A percentile compares a stretch with the other conserved stretches of the same genome.
Conservation (phyloP, 345 rosid genomes). For the Hibiscus mutabilis region DNA sequence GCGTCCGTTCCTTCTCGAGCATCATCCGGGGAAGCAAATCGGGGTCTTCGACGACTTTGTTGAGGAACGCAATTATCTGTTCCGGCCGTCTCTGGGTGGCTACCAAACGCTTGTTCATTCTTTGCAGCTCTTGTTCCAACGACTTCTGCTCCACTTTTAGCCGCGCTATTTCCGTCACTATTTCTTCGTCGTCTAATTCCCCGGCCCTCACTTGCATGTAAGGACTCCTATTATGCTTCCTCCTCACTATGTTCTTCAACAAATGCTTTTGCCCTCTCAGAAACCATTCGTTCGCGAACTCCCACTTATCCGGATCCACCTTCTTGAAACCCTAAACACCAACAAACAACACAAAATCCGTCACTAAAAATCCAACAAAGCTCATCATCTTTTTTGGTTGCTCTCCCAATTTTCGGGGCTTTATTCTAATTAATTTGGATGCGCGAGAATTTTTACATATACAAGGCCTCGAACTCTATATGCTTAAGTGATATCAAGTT, state of each 20-base stretch:
- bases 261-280: constrained; percentile 76
- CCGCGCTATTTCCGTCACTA: constrained; percentile 60
- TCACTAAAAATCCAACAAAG: too few relatives aligned
- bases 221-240: constrained; percentile 53
- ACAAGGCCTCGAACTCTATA: too few relatives aligned
- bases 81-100: constrained; percentile 82
- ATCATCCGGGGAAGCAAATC: constrained; percentile 71
- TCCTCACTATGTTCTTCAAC: constrained; percentile 60
- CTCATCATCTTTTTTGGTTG: too few relatives aligned
- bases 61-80: constrained; percentile 85
- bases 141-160: constrained; percentile 64
- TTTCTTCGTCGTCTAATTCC: constrained; percentile 58
- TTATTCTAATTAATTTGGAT: too few relatives aligned
- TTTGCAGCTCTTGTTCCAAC: constrained; percentile 51
- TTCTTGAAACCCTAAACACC: constrained; percentile 73
- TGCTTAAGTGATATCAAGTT: too few relatives aligned
- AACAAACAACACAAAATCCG: neutral
- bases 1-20: constrained; percentile 42
- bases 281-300: constrained; percentile 87
- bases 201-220: constrained; percentile 19
- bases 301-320: constrained; percentile 94
- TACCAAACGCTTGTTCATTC: constrained; percentile 67
- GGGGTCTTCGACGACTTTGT: constrained; percentile 72
- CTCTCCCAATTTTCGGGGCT: too few relatives aligned
- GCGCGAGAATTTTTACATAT: too few relatives aligned